Base-by-base conservation (phyloP, 2,329 filamentous ascomycete genomes). In the Lachnellula occidentalis region DNA sequence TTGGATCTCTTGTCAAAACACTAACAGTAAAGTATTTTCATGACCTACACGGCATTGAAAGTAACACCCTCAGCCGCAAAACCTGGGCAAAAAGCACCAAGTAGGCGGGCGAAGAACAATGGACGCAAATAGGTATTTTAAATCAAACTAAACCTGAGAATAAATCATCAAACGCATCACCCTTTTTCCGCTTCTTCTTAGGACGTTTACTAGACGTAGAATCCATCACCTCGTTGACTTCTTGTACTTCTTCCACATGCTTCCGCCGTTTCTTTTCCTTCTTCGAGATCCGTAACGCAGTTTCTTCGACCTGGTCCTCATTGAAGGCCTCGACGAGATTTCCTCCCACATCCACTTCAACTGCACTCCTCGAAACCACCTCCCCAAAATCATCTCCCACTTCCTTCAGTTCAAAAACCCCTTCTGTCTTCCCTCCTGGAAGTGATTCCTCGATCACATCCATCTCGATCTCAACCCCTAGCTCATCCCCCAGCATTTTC, bases 161-260 rank as follows among this genome's bases (percentile, higher is more conserved):
- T 22, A 92, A 70, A 65, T 85, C 83, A 58, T 91, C 88, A 53
- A 92, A 87, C 42, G 81, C 86, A 66, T 91, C 82, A 5, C 75
- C 79, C 60, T 74, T 80, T 53, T 77, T 78, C 64, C 76, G 79
- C 63, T 79, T 83, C 69, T 80, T 83, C 66, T 76, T 81, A 57
- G 71, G 74, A 54, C 57, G 49, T 47, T 60, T 75, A 73, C 54
- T 66, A 43, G 61, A 64, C 58, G 56, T 69, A 47, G 45, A 47
- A 41, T 70, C 69, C 11, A 51, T 45, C 9, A 47, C 54, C 9
- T 59, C 48, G 6, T 31, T 12, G 4, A 12, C n/a, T 48, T 50
- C 37, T 37, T 55, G 48, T 7, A 14, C 14, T 54, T 6, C 56
- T 46, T 42, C 51, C 42, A 59, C 65, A 34, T 54, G 60, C 50